These are phyloP conservation scores for Peniophora sp. DNA, from an alignment of 1,284 basidiomycete species.

Conservation along the genomic window DNA sequence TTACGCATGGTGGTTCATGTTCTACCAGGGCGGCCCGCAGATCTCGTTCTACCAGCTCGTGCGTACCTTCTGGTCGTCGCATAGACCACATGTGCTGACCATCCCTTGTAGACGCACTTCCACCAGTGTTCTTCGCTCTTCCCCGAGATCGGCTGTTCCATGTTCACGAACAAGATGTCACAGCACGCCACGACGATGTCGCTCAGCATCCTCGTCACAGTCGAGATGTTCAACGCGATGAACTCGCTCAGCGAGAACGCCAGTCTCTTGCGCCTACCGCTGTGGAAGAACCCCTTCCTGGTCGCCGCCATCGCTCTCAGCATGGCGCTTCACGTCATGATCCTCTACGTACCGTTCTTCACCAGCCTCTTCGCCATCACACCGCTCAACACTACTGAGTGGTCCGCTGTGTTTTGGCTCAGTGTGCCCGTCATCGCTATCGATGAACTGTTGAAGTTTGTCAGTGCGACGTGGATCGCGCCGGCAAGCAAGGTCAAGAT, in stretches of 20 bases:
- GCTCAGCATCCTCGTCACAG: slow-evolving; percentile 85
- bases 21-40: slow-evolving; percentile 84
- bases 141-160: slow-evolving; percentile 86
- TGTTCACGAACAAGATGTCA: slow-evolving; percentile 85
- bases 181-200: slow-evolving; percentile 93
- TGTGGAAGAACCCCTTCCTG: slow-evolving; percentile 93
- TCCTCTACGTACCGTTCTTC: slow-evolving; percentile 94
- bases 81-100: slow-evolving; percentile 5
- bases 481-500: slow-evolving; percentile 40
- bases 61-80: slow-evolving; percentile 24
- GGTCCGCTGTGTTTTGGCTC: slow-evolving; percentile 89
- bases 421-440: slow-evolving; percentile 86
- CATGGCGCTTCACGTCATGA: slow-evolving; percentile 90
- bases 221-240: slow-evolving; percentile 99
- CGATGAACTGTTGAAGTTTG: slow-evolving; percentile 87
- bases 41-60: slow-evolving; percentile 92
- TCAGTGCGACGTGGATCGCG: slow-evolving; percentile 47
- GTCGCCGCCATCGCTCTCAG: slow-evolving; percentile 82
- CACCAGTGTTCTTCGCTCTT: slow-evolving; percentile 81
- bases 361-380: slow-evolving; percentile 90
- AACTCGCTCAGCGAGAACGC: slow-evolving; percentile 99
- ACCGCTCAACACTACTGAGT: slow-evolving; percentile 86
- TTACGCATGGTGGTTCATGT: slow-evolving; percentile 99
- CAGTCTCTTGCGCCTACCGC: slow-evolving; percentile 77
- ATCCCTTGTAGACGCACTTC: slow-evolving; percentile 72